Conservation (phyloP, 176 grass and related monocot genomes). For the Aegilops speltoides region DNA sequence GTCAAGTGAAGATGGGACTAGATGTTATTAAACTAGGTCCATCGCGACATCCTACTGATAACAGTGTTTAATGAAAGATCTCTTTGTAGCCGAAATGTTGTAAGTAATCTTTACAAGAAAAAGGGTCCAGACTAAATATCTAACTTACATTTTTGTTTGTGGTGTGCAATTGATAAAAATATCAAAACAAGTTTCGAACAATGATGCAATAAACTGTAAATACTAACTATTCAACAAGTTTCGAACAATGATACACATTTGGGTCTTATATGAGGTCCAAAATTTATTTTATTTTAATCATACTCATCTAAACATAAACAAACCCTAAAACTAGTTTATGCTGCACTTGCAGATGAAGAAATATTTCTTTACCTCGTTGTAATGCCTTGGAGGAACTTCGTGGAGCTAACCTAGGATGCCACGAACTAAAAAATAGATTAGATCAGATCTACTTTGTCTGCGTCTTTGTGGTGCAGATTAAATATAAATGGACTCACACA, state of each 20-base stretch:
- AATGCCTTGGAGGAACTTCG: too few relatives aligned
- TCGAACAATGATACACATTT: too few relatives aligned
- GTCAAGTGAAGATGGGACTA: too few relatives aligned
- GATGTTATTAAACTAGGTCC: neutral
- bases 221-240: neutral
- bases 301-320: neutral
- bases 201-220: neutral
- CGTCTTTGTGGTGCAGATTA: too few relatives aligned
- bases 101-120: neutral
- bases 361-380: too few relatives aligned
- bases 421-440: too few relatives aligned
- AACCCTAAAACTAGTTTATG: neutral
- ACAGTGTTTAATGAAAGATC: neutral
- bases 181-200: neutral
- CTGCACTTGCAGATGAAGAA: too few relatives aligned
- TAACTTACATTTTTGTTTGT: neutral
- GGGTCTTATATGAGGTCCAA: neutral
- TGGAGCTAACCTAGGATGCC: too few relatives aligned
- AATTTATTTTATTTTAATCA: neutral
- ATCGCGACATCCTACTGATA: neutral
- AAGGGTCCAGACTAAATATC: neutral
- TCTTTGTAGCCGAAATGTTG: neutral
- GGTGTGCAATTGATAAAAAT: neutral
- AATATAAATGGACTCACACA: too few relatives aligned
- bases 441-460: too few relatives aligned